phyloP scores from a whole-genome alignment of 768 basidiomycete genomes.

The Lactifluus volemus region DNA sequence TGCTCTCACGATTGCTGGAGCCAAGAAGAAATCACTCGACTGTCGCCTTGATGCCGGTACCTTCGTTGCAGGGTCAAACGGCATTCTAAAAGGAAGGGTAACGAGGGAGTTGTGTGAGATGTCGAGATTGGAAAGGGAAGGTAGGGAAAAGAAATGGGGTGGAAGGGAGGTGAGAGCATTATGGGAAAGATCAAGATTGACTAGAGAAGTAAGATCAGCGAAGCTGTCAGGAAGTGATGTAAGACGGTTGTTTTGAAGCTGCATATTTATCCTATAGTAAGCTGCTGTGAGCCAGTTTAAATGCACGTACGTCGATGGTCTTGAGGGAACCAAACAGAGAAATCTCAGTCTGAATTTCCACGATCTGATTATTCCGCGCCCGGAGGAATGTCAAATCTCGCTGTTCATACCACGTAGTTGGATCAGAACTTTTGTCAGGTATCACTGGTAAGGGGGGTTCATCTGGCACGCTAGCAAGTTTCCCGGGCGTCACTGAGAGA shows the following conservation, averaged over 20 bases:
- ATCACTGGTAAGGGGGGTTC: conserved; percentile 41
- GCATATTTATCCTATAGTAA: conserved; percentile 4
- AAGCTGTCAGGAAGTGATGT: conserved; percentile 53
- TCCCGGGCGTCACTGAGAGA: conserved; percentile 62
- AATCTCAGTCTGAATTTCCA: conserved; percentile 74
- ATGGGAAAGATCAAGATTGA: conserved; percentile 64
- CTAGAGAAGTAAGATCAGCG: conserved; percentile 57
- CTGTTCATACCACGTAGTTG: conserved; percentile 66
- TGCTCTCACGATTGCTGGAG: conserved; percentile 52
- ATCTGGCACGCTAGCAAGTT: conserved; percentile 53
- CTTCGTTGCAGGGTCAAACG: conserved; percentile 33
- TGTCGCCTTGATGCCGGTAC: conserved; percentile 25
- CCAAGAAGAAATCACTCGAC: conserved; percentile 49
- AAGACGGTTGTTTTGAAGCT: conserved; percentile 75
- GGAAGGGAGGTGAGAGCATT: conserved; percentile 61
- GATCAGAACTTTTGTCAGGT: conserved; percentile 30
- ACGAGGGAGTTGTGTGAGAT: conserved; percentile 62
- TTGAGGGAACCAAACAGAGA: conserved; percentile 80
- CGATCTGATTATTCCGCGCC: conserved; percentile 72
- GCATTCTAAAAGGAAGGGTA: conserved; percentile 51
- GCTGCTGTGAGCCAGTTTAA: not conserved
- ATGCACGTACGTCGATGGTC: conserved; percentile 55
- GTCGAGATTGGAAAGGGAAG: conserved; percentile 56
- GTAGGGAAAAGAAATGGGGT: conserved; percentile 54
- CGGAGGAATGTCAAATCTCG: conserved; percentile 71